phyloP scores from a whole-genome alignment of 805 yeast genomes.

The Hanseniaspora osmophila region DNA sequence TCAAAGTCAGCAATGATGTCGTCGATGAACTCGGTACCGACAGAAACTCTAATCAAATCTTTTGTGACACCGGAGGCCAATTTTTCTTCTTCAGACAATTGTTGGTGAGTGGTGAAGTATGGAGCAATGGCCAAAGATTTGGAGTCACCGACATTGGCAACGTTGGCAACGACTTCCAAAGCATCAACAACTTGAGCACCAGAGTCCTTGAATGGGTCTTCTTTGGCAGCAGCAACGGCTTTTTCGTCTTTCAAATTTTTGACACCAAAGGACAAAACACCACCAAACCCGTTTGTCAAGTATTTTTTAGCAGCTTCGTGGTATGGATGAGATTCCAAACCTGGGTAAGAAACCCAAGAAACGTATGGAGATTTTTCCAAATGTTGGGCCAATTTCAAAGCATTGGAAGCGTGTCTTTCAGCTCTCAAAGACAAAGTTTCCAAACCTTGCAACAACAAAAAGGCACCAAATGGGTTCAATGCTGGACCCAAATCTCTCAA shows the following conservation, averaged over 20 bases:
- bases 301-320: constrained; percentile 78
- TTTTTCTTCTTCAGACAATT: constrained; percentile 71
- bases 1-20: constrained; percentile 84
- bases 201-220: constrained; percentile 50
- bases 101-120: constrained; percentile 91
- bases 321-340: constrained; percentile 61
- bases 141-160: constrained; percentile 95
- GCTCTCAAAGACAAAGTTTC: constrained; percentile 89
- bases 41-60: constrained; percentile 77
- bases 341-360: constrained; percentile 85
- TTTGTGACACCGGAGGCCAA: constrained; percentile 72
- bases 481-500: constrained; percentile 88
- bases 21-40: constrained; percentile 84
- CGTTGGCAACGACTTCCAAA: constrained; percentile 74
- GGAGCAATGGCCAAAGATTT: constrained; percentile 94
- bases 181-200: constrained; percentile 76
- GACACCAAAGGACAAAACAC: constrained; percentile 80
- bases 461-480: constrained; percentile 77
- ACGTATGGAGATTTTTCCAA: constrained; percentile 64
- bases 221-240: constrained; percentile 6
- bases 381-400: constrained; percentile 64
- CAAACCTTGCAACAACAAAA: constrained; percentile 77
- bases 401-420: constrained; percentile 80
- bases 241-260: constrained; percentile 39
- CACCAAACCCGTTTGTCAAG: constrained; percentile 69